Evolutionary conservation across 768 basidiomycete species (phyloP), one percentile per base, ranked within the genome.

Genomic region (Podaxis pistillaris): DNA sequence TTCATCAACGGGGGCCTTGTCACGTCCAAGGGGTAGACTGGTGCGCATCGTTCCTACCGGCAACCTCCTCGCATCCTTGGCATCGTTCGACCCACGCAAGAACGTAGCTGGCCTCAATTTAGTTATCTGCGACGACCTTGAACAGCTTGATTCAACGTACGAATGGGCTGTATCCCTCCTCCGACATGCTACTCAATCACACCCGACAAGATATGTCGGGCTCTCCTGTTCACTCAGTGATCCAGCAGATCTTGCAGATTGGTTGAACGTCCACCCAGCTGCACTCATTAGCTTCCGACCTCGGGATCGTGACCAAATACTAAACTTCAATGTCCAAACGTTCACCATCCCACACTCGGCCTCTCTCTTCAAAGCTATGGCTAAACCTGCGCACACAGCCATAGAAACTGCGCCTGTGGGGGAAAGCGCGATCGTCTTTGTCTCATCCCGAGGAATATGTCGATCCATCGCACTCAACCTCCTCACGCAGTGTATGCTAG

Each of bases 301-400:
- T 1, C 84, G 79, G 47, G 90, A 94, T 68, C 87, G 96, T 40
- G 92, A 94, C 63, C 91, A 93, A 67, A 82, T 93, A 0, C 76
- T 98, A 19, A 77, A 78, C 7, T 81, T 86, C 33, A 82, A 83
- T 17, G 82, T 86, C 12, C 87, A 91, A 59, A 83, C 93, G 0
- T 98, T 96, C 76, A 89, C 87, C 17, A 90, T 94, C 50, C 86
- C 94, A 0, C 87, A 94, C 68, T 97, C 96, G 3, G 83, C 90
- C 0, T 87, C 93, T 0, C 79, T 98, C 19, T 88, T 94, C 75
- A 96, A 95, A 69, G 84, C 88, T 1, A 97, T 98, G 89, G 86
- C 91, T 52, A 96, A 94, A 71, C 94, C 96, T 2, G 87, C 89
- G 1, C 92, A 96, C 73, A 75, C 86, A 9, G 87, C 87, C n/a